Base-by-base conservation (phyloP, 2,329 filamentous ascomycete species). In the Trichoderma gracile region DNA sequence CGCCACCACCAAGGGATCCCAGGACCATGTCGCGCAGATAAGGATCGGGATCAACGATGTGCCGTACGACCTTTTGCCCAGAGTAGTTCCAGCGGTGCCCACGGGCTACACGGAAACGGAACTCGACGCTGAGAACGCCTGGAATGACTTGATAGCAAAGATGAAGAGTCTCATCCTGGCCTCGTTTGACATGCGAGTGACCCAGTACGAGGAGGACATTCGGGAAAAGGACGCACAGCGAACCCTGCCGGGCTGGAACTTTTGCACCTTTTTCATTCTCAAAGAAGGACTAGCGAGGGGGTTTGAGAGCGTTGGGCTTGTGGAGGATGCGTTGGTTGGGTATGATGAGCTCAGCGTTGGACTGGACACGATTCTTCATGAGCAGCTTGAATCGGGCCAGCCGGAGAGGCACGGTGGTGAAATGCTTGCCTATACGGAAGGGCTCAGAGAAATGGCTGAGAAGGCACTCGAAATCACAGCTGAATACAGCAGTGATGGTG, bases 211-310 rank as follows among this genome's bases (percentile, higher is more conserved):
- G 76, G 93, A 97, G 66, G 95, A 99, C 70, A 97, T 99, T 69
- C 90, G 92, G 67, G 95, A 97, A 75, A 95, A 93, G 73, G 94
- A 98, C 70, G 86, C 89, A 0, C 93, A 98, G 75, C 85, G 94
- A 53, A 88, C 82, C 40, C 79, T 99, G 19, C 95, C 95, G 0
- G 95, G 95, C 0, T 99, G 95, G 95, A 99, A 99, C 73, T 99
- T 99, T 74, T 98, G 95, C 77, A 99, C 95, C 0, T 99, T 99
- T 75, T 99, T 99, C 75, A 93, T 99, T 17, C 82, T 99, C 9
- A 99, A 99, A 73, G 95, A 99, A 76, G 95, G 95, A 0, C 80
- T 99, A 42, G 94, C 95, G 1, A 86, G 92, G 69, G 96, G 94
- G 0, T 97, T 99, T 69, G 96, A 99, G 76, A 98, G 92, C 73